Evolutionary conservation across 345 rosid genomes (phyloP).

Genomic region (Erodium maritimum): DNA sequence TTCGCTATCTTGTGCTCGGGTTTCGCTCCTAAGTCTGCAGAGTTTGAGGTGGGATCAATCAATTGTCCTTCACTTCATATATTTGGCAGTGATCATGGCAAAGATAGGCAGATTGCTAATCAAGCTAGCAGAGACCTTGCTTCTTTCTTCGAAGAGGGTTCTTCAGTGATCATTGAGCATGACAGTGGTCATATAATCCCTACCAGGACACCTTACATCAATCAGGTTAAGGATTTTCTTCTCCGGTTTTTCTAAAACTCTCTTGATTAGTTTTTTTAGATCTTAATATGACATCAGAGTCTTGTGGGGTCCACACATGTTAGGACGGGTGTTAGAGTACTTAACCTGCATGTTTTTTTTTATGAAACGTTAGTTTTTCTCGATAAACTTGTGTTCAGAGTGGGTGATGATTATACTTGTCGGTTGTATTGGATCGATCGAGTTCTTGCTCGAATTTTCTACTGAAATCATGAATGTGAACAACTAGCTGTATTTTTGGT

Average conservation of each 20-base stretch:
- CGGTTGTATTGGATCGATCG: too few species aligned
- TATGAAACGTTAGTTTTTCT: too few species aligned
- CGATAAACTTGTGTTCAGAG: too few species aligned
- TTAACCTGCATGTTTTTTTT: too few species aligned
- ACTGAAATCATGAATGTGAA: too few species aligned
- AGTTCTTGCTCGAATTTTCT: too few species aligned
- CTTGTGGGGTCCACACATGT: too few species aligned
- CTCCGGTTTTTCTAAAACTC: conserved; percentile 49
- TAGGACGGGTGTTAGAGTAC: too few species aligned
- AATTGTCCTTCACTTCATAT: conserved; percentile 83
- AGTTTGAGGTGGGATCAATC: conserved; percentile 22
- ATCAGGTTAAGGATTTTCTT: conserved; percentile 56
- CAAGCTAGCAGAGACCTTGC: conserved; percentile 53
- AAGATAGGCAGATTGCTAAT: conserved; percentile 72
- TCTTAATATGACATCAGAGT: too few species aligned
- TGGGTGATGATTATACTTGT: too few species aligned
- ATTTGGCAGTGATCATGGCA: conserved; percentile 51
- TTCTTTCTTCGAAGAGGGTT: conserved; percentile 39
- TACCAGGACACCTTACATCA: conserved; percentile 56
- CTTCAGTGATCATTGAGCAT: conserved; percentile 55
- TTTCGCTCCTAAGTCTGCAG: conserved; percentile 28
- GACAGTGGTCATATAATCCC: conserved; percentile 88
- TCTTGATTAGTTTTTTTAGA: too few species aligned
- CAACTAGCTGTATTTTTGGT: too few species aligned
- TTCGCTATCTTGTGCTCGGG: conserved; percentile 82